Percentiles rank a stretch among this genome's conserved stretches.
Conservation (phyloP, 495 filamentous ascomycete species). For the Neohortaea acidophila region DNA sequence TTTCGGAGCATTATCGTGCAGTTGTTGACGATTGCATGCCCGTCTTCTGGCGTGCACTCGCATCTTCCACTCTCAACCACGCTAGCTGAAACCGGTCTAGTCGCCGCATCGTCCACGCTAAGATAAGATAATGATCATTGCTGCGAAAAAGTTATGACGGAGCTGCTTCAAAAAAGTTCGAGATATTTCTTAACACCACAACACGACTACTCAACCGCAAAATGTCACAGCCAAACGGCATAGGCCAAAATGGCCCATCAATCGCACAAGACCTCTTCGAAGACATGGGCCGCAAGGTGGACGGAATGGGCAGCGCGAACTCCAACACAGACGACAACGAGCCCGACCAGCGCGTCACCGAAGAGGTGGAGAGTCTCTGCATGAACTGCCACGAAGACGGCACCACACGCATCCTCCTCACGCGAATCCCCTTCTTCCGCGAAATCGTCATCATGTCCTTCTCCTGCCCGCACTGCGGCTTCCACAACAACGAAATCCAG, state of each 20-base stretch:
- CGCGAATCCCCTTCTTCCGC: constrained; percentile 87
- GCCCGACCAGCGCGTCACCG: constrained; percentile 44
- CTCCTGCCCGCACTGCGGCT: constrained; percentile 71
- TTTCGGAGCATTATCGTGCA: too few species aligned
- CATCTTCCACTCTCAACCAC: too few species aligned
- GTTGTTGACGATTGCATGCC: too few species aligned
- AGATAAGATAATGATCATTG: too few species aligned
- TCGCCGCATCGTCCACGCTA: too few species aligned
- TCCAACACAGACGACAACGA: constrained; percentile 12
- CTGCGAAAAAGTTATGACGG: too few species aligned
- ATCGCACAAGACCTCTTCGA: constrained; percentile 32
- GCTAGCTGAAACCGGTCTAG: too few species aligned
- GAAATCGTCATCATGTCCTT: constrained; percentile 97
- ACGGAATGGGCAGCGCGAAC: constrained; percentile 22
- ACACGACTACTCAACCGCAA: constrained; percentile 7
- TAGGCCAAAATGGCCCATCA: constrained; percentile 8
- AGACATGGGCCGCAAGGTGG: constrained; percentile 32
- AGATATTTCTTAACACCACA: too few species aligned
- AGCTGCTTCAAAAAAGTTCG: too few species aligned
- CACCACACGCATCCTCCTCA: constrained; percentile 68
- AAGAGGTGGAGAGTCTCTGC: constrained; percentile 58
- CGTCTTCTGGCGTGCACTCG: too few species aligned
- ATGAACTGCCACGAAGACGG: constrained; percentile 86
- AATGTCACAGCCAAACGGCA: constrained; percentile 7
- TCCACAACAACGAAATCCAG: constrained; percentile 82